Evolutionary conservation across 2,329 filamentous ascomycete species (phyloP).

Genomic region (Verticillium longisporum): DNA sequence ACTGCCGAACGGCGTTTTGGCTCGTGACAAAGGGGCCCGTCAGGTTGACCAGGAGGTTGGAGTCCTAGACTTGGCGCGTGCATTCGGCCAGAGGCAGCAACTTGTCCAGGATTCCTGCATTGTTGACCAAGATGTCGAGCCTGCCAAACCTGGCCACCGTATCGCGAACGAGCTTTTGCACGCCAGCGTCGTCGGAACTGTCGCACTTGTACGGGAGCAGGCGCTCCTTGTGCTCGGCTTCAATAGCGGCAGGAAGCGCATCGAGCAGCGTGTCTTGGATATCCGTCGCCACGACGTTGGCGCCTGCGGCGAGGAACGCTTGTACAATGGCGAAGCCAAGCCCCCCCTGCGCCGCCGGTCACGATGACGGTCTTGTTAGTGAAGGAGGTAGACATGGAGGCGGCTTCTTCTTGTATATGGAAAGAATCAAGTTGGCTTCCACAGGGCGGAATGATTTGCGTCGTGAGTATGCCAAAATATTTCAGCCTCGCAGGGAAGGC

Average conservation of each 20-base stretch:
- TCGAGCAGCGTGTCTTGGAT: constrained; percentile 13
- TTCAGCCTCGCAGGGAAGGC: too few species aligned
- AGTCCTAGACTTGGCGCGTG: constrained; percentile 41
- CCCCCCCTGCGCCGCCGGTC: constrained; percentile 24
- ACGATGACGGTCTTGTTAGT: constrained; percentile 20
- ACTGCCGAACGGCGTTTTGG: constrained; percentile 41
- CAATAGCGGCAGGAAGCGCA: constrained; percentile 4
- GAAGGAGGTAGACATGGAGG: background rate
- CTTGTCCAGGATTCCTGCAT: constrained; percentile 49
- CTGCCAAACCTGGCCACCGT: constrained; percentile 41
- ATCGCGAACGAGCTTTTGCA: constrained; percentile 41
- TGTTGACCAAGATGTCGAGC: constrained; percentile 49
- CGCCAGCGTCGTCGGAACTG: constrained; percentile 28
- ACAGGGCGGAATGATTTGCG: too few species aligned
- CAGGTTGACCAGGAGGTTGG: constrained; percentile 48
- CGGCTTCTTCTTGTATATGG: too few species aligned
- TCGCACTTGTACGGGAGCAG: constrained; percentile 6
- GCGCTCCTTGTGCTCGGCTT: constrained; percentile 4
- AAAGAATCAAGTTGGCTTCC: too few species aligned
- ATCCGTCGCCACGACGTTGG: constrained; percentile 26
- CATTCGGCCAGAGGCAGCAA: constrained; percentile 45
- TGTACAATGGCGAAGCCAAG: constrained; percentile 23
- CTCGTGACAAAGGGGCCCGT: constrained; percentile 47
- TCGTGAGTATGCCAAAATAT: too few species aligned
- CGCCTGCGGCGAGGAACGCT: constrained; percentile 20